Percentiles rank a stretch among this genome's conserved stretches.
Conservation (phyloP, 2,329 filamentous ascomycete species). For the Ascosphaera apis region DNA sequence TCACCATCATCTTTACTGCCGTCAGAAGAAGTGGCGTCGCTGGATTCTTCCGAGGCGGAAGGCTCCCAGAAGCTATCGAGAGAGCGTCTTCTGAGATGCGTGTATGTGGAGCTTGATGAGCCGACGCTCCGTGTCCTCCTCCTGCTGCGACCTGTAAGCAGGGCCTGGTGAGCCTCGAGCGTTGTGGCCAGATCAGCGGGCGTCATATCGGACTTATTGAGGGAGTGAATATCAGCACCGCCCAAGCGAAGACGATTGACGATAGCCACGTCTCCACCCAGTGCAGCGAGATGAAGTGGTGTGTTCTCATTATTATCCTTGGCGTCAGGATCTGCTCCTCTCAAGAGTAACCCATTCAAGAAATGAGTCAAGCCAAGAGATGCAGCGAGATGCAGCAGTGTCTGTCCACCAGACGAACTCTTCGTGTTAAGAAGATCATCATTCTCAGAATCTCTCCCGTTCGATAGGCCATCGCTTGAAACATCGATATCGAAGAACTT, state of each 20-base stretch:
- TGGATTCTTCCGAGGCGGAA: constrained; percentile 22
- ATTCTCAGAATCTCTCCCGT: not conserved
- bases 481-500: constrained; percentile 45
- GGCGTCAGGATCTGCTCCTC: constrained; percentile 53
- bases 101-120: constrained; percentile 31
- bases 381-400: constrained; percentile 58
- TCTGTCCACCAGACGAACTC: constrained; percentile 42
- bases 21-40: constrained; percentile 15
- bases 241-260: constrained; percentile 50
- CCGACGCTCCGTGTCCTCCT: constrained; percentile 42
- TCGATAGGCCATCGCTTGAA: not conserved
- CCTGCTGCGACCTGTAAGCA: constrained; percentile 38
- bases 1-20: constrained; percentile 3
- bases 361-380: constrained; percentile 53
- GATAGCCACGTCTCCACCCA: constrained; percentile 54
- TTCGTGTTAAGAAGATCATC: constrained; percentile 50
- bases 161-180: constrained; percentile 37
- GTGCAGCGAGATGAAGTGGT: constrained; percentile 56
- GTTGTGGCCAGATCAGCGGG: constrained; percentile 49
- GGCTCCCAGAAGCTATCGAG: constrained; percentile 44
- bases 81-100: constrained; percentile 29
- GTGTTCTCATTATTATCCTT: constrained; percentile 62
- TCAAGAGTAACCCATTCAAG: constrained; percentile 50
- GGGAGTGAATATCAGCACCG: constrained; percentile 47
- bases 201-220: constrained; percentile 46